Conservation (phyloP, 2,329 filamentous ascomycete genomes). For the Paracoccidioides lutzii region DNA sequence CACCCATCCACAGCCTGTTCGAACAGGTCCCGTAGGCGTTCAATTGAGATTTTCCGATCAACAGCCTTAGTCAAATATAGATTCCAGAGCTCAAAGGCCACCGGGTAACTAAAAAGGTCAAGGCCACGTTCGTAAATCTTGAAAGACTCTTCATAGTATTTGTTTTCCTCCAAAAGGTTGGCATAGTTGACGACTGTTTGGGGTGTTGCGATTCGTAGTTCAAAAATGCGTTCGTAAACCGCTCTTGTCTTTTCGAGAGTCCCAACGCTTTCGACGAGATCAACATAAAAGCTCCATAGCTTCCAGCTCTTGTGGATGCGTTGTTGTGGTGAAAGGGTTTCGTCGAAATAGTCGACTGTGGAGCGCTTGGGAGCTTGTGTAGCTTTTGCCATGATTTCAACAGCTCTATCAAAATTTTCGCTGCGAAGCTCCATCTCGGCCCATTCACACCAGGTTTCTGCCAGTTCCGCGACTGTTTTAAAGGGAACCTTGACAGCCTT, state of each 20-base stretch:
- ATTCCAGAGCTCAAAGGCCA: constrained; percentile 98
- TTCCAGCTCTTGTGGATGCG: constrained; percentile 99
- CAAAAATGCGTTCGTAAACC: constrained; percentile 95
- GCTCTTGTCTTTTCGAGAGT: constrained; percentile 84
- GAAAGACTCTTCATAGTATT: constrained; percentile 95
- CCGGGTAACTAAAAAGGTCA: constrained; percentile 96
- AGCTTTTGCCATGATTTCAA: constrained; percentile 93
- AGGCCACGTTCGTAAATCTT: constrained; percentile 93
- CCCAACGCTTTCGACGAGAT: constrained; percentile 88
- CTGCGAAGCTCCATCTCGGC: constrained; percentile 94
- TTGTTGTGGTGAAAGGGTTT: constrained; percentile 84
- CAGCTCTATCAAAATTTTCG: constrained; percentile 89
- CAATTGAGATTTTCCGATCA: constrained; percentile 89
- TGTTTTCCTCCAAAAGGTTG: constrained; percentile 83
- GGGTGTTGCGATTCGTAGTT: constrained; percentile 91
- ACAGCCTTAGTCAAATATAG: constrained; percentile 95
- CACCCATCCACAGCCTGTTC: constrained; percentile 94
- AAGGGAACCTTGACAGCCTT: constrained; percentile 97
- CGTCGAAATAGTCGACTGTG: constrained; percentile 99
- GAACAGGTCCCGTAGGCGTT: constrained; percentile 84
- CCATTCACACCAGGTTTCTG: constrained; percentile 99
- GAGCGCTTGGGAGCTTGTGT: constrained; percentile 93
- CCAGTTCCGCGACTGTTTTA: constrained; percentile 91
- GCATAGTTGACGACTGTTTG: constrained; percentile 98
- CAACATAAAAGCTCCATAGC: constrained; percentile 97